These are phyloP conservation scores for Asterella californica DNA, from an alignment of 225 moss, liverwort and hornwort genomes.

Conservation along the genomic window DNA sequence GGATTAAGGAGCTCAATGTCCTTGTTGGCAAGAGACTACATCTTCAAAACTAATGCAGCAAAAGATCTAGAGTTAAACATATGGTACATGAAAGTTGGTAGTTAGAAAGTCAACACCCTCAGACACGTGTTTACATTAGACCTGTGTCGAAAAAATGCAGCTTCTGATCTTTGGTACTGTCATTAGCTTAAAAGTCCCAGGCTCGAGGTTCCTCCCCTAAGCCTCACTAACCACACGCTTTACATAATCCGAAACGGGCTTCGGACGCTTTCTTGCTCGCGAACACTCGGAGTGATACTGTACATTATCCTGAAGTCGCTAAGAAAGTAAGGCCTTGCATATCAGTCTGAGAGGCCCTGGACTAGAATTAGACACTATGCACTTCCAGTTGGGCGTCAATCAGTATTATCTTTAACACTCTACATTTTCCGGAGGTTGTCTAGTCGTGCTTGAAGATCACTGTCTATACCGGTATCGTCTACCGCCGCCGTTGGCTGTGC, in stretches of 20 bases:
- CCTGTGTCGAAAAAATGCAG: neutral
- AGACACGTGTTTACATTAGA: neutral
- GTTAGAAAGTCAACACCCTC: neutral
- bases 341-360: neutral
- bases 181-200: neutral
- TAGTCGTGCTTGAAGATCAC: constrained; percentile 92
- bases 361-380: neutral
- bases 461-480: constrained; percentile 86
- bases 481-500: constrained; percentile 64
- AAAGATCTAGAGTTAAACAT: neutral
- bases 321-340: neutral
- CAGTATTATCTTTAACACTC: constrained; percentile 14
- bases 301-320: constrained; percentile 17
- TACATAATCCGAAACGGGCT: constrained; percentile 2
- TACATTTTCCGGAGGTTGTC: constrained; percentile 95
- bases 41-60: neutral
- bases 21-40: neutral
- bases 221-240: neutral
- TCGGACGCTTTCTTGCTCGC: neutral
- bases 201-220: neutral
- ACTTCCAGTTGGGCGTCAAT: neutral
- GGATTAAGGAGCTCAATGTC: neutral
- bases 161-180: neutral
- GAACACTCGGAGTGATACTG: constrained; percentile 6
- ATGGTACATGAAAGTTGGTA: neutral